phyloP scores from a whole-genome alignment of 2,329 filamentous ascomycete species.

The Beauveria medogensis region DNA sequence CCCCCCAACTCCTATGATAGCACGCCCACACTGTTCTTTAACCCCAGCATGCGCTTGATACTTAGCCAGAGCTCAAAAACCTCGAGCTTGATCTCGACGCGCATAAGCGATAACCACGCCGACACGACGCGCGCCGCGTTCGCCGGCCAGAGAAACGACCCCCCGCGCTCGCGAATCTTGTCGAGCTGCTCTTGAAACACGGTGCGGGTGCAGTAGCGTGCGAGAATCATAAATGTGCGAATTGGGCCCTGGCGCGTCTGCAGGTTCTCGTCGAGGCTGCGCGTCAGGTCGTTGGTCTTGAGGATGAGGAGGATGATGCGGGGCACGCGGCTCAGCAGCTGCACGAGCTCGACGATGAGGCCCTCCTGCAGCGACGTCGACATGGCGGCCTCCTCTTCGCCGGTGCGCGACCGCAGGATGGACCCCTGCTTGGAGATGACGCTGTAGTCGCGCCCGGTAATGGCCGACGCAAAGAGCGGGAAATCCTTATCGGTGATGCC shows the following conservation, averaged over 20 bases:
- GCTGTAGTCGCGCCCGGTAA: slow-evolving; percentile 85
- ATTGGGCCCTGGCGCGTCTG: slow-evolving; percentile 63
- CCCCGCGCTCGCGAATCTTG: slow-evolving; percentile 36
- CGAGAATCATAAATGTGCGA: slow-evolving; percentile 59
- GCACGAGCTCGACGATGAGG: slow-evolving; percentile 78
- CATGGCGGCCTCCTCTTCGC: slow-evolving; percentile 79
- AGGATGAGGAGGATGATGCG: slow-evolving; percentile 89
- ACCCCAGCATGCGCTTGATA: slow-evolving; percentile 40
- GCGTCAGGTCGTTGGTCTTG: slow-evolving; percentile 95
- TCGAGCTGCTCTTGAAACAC: slow-evolving; percentile 59
- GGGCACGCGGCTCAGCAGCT: slow-evolving; percentile 80
- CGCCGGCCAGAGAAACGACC: slow-evolving; percentile 50
- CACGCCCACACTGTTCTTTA: slow-evolving; percentile 19
- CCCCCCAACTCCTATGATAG: neutral
- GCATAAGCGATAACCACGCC: slow-evolving; percentile 50
- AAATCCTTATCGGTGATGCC: slow-evolving; percentile 86
- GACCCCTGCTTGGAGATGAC: slow-evolving; percentile 57
- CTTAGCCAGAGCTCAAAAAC: slow-evolving; percentile 55
- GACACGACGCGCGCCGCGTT: slow-evolving; percentile 46
- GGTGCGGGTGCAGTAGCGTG: slow-evolving; percentile 58
- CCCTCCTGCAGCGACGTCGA: slow-evolving; percentile 78
- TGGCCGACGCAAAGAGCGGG: slow-evolving; percentile 89
- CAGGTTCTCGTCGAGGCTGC: slow-evolving; percentile 84
- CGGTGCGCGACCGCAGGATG: slow-evolving; percentile 52
- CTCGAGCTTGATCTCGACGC: slow-evolving; percentile 56